phyloP scores from a whole-genome alignment of 2,329 filamentous ascomycete species.

The Beauveria asiatica region DNA sequence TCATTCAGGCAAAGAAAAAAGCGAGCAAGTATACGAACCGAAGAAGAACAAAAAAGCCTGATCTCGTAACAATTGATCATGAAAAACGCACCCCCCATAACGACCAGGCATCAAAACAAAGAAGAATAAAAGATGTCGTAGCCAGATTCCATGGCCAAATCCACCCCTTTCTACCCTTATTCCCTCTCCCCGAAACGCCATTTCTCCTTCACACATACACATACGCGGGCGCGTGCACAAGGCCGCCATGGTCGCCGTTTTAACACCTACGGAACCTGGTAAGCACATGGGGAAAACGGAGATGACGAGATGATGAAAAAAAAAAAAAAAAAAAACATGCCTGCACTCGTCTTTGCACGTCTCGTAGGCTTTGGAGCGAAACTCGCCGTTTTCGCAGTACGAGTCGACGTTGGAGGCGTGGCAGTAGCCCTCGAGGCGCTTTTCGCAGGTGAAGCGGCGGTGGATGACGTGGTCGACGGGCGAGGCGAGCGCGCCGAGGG shows the following conservation, averaged over 20 bases:
- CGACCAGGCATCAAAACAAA: constrained; percentile 16
- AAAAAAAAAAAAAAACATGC: constrained; percentile 5
- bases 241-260: not conserved
- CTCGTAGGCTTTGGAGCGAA: constrained; percentile 14
- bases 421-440: constrained; percentile 15
- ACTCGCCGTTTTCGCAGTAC: constrained; percentile 13
- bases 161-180: not conserved
- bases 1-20: not conserved
- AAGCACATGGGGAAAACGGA: constrained; percentile 8
- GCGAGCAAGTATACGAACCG: not conserved
- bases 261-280: not conserved
- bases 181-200: not conserved
- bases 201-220: not conserved
- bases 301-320: too few species aligned
- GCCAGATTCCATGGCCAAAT: not conserved
- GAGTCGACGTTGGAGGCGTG: constrained; percentile 16
- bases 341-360: constrained; percentile 11
- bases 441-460: constrained; percentile 14
- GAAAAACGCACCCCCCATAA: not conserved
- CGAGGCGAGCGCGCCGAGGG: constrained; percentile 1
- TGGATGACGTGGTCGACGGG: constrained; percentile 10
- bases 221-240: too few species aligned
- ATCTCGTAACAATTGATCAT: not conserved
- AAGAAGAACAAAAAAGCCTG: not conserved
- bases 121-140: not conserved